Base-by-base conservation (phyloP, 2,329 filamentous ascomycete species). In the Hypocrella siamensis region DNA sequence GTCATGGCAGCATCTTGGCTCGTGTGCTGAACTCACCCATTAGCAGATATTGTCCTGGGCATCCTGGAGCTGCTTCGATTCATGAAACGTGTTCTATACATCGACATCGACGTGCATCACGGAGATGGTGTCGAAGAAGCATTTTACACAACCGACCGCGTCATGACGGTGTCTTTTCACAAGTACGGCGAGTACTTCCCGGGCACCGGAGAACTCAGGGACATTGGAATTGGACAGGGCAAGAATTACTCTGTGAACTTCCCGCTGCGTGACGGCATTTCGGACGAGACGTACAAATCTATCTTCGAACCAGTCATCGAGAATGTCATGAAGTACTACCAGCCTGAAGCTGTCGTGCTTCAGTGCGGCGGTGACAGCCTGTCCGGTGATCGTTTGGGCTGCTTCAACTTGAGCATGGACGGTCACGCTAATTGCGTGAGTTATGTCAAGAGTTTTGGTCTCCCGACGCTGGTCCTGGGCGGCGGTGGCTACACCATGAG, bases 111-210 rank as follows among this genome's bases (percentile, higher is more conserved):
- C 49, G 85, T 93, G 12, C 85, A 93, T 53, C 85, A 93, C 45
- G 85, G 85, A 33, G 85, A 93, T 48, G 85, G 85, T 40, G 85
- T 93, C 14, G 85, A 93, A 49, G 82, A 93, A 52, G 85, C 85
- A 3, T 93, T 93, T 51, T 90, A 88, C 55, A 88, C 83, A 10
- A 90, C 84, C 28, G 84, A 93, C 45, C 78, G 85, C 41, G 85
- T 93, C 42, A 86, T 93, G 68, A 93, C 85, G 0, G 75, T 90
- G 14, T 92, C 82, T 1, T 93, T 90, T 56, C 85, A 98, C 64
- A 94, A 96, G 53, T 96, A 93, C 53, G 88, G 90, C 50, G 84
- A 83, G 58, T 94, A 93, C 58, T 94, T 93, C 56, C 86, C 86
- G 0, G 86, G 85, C 30, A 94, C 86, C 2, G 86, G 86, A 33